Conservation (phyloP, 2,329 filamentous ascomycete species). For the Parafenestella ontariensis region DNA sequence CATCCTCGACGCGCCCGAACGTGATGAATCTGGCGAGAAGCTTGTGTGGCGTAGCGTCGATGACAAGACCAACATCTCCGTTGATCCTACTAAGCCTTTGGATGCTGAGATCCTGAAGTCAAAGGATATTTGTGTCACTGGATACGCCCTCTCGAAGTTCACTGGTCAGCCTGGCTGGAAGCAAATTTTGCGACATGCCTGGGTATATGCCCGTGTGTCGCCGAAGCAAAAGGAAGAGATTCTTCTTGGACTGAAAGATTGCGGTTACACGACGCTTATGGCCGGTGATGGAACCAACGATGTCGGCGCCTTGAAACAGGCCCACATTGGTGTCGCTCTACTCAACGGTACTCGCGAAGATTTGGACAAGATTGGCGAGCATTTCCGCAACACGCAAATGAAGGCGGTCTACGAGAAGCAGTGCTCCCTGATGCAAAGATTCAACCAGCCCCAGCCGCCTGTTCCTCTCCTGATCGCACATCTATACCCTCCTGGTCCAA, state of each 20-base stretch:
- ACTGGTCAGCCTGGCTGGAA: conserved; percentile 78
- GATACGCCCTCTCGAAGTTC: conserved; percentile 90
- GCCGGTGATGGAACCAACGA: conserved; percentile 98
- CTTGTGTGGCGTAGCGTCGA: conserved; percentile 96
- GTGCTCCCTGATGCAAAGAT: conserved; percentile 85
- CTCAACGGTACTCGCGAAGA: conserved; percentile 95
- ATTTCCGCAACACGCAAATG: conserved; percentile 94
- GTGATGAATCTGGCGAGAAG: conserved; percentile 79
- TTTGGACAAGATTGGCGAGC: conserved; percentile 88
- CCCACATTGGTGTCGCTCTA: conserved; percentile 93
- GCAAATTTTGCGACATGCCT: conserved; percentile 83
- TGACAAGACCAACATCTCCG: conserved; percentile 83
- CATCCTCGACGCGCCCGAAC: conserved; percentile 92
- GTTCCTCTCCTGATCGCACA: conserved; percentile 93
- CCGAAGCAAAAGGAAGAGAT: conserved; percentile 99
- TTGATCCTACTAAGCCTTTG: conserved; percentile 81
- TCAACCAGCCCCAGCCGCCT: conserved; percentile 92
- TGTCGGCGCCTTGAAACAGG: conserved; percentile 96
- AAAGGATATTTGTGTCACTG: conserved; percentile 95
- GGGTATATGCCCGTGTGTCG: conserved; percentile 98
- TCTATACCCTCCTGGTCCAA: conserved; percentile 87
- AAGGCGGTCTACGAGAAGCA: conserved; percentile 99
- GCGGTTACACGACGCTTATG: conserved; percentile 98
- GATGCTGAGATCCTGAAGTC: conserved; percentile 79
- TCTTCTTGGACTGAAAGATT: conserved; percentile 92